Evolutionary conservation across 140 eudicot genomes (phyloP).

Genomic region (Cichorium intybus): DNA sequence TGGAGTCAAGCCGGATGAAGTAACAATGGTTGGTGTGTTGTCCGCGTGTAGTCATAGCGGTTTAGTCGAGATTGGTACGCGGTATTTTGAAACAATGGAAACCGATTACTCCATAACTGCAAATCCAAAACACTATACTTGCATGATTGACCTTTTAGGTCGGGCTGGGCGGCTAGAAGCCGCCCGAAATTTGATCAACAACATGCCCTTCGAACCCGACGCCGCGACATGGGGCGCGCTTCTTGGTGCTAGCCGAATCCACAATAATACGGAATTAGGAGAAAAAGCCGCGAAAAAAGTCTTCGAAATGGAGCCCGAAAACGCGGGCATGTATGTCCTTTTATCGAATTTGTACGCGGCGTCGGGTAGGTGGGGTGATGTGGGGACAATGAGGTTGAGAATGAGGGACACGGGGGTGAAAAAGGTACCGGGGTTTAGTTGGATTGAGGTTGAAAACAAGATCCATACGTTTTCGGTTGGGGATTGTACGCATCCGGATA

Average conservation of each 20-base stretch:
- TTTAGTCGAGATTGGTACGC: conserved; percentile 47
- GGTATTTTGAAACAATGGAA: conserved; percentile 51
- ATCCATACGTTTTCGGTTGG: background rate
- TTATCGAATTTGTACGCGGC: background rate
- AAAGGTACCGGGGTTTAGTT: background rate
- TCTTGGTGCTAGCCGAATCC: background rate
- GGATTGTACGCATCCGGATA: background rate
- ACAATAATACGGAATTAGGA: background rate
- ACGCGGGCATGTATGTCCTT: background rate
- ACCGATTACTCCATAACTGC: conserved; percentile 42
- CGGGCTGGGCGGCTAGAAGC: background rate
- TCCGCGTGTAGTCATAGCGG: conserved; percentile 75
- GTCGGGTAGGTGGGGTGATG: background rate
- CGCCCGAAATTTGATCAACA: background rate
- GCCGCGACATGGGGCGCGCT: background rate
- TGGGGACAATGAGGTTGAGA: background rate
- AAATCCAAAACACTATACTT: background rate
- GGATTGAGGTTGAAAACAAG: background rate
- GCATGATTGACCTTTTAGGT: background rate
- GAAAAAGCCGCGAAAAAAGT: background rate
- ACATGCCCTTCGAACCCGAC: background rate
- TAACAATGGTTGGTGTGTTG: background rate
- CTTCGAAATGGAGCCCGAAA: background rate
- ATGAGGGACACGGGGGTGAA: background rate
- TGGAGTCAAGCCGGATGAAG: background rate